Evolutionary conservation across 2,329 filamentous ascomycete species (phyloP).

Genomic region (Aureobasidium sp.): DNA sequence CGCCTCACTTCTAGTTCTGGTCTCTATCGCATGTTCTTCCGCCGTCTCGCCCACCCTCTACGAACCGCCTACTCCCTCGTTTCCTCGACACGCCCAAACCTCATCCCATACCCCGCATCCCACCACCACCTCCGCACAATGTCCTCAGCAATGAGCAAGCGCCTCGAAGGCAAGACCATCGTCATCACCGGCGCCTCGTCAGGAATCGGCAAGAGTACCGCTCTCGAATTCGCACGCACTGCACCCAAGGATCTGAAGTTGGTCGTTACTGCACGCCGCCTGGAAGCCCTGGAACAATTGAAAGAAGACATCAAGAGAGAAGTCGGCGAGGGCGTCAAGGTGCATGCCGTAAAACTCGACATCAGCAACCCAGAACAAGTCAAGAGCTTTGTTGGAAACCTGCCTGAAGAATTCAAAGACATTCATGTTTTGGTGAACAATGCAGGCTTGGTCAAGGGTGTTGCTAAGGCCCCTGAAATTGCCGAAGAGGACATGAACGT

Average conservation of each 20-base stretch:
- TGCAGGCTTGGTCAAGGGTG: constrained; percentile 86
- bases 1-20: neutral
- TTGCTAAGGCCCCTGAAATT: constrained; percentile 79
- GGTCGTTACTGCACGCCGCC: constrained; percentile 77
- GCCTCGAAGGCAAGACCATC: constrained; percentile 87
- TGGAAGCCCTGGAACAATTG: constrained; percentile 68
- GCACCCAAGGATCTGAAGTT: constrained; percentile 71
- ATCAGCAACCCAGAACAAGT: constrained; percentile 74
- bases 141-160: constrained; percentile 63
- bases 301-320: constrained; percentile 68
- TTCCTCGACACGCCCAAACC: neutral
- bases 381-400: constrained; percentile 56
- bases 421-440: constrained; percentile 93
- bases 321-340: constrained; percentile 69
- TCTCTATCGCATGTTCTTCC: constrained; percentile 5
- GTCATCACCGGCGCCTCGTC: constrained; percentile 87
- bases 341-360: constrained; percentile 76
- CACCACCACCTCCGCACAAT: constrained; percentile 37
- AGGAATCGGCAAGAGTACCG: constrained; percentile 75
- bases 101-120: constrained; percentile 5
- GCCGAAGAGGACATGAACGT: constrained; percentile 67
- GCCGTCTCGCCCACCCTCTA: neutral
- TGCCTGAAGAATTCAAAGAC: constrained; percentile 75
- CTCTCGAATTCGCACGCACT: constrained; percentile 88
- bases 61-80: neutral